phyloP scores from a whole-genome alignment of 257 asterid species.

The Nicotiana undulata region DNA sequence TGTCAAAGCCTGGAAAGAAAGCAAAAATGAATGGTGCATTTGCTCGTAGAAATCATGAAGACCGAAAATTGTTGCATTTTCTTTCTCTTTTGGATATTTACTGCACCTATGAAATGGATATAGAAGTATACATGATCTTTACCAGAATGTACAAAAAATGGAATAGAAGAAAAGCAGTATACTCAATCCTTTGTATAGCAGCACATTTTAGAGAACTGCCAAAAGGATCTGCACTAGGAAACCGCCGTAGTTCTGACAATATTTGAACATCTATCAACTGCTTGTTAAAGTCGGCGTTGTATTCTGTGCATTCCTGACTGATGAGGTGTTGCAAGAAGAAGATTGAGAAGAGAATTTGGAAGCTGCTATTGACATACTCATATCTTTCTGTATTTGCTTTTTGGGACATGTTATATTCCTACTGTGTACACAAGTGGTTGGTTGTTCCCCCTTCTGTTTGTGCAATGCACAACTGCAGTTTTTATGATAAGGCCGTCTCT shows the following conservation, averaged over 20 bases:
- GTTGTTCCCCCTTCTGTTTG: neutral
- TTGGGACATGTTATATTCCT: conserved; percentile 2
- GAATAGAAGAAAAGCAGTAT: neutral
- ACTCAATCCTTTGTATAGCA: neutral
- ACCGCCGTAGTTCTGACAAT: too few relatives aligned
- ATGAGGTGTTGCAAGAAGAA: neutral
- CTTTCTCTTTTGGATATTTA: neutral
- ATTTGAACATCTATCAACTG: neutral
- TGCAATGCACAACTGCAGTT: conserved; percentile 29
- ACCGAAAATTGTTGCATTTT: too few relatives aligned
- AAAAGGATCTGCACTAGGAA: too few relatives aligned
- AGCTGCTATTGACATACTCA: neutral
- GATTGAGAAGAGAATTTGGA: neutral
- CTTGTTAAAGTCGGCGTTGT: neutral
- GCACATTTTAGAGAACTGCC: neutral
- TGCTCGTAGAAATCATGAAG: too few relatives aligned
- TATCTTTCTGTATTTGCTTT: neutral
- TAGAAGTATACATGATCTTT: neutral
- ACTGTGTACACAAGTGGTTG: neutral
- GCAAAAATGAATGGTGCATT: too few relatives aligned
- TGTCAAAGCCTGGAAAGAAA: too few relatives aligned
- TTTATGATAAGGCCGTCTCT: conserved; percentile 22
- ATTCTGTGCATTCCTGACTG: neutral
- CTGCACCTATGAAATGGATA: neutral
- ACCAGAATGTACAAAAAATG: neutral